Conservation (phyloP, 352 stramenopile genomes). For the Globisporangium rhizosaccharum region DNA sequence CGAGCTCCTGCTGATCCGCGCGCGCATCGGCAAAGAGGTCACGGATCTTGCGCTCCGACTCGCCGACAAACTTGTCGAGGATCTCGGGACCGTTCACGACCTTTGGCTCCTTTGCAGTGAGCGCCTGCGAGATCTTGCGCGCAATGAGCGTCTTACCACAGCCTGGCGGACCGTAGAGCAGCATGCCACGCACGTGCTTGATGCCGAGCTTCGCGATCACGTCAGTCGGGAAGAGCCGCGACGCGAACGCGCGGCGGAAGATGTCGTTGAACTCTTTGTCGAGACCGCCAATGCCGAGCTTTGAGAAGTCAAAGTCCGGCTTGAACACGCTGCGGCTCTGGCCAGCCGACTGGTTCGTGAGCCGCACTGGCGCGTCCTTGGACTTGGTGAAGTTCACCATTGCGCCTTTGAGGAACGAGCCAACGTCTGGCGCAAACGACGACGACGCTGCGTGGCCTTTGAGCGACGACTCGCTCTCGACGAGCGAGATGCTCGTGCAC, state of each 20-base stretch:
- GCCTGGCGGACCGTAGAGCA: constrained; percentile 81
- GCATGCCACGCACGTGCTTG: constrained; percentile 96
- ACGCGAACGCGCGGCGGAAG: constrained; percentile 98
- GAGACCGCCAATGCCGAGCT: constrained; percentile 98
- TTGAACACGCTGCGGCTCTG: constrained; percentile 89
- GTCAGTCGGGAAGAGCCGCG: constrained; percentile 94
- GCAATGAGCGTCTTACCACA: constrained; percentile 98
- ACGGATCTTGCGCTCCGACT: constrained; percentile 98
- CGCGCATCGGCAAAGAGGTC: constrained; percentile 96
- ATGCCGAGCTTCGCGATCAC: constrained; percentile 98
- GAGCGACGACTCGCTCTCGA: background rate
- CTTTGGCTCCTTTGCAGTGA: constrained; percentile 95
- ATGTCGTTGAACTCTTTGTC: constrained; percentile 99
- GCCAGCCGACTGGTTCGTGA: constrained; percentile 77
- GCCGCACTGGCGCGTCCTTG: constrained; percentile 68
- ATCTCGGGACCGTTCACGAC: constrained; percentile 99
- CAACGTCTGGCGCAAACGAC: constrained; percentile 36
- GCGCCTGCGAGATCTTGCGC: constrained; percentile 94
- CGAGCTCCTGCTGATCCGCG: constrained; percentile 85
- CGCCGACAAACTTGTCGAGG: constrained; percentile 99
- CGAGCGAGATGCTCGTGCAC: constrained; percentile 28
- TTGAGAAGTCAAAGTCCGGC: constrained; percentile 97
- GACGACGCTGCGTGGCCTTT: constrained; percentile 1
- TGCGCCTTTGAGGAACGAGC: constrained; percentile 53
- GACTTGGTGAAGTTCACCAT: constrained; percentile 77